Base-by-base conservation (phyloP, 192 early-diverging fungal genomes). In the Pilobolus umbonatus region DNA sequence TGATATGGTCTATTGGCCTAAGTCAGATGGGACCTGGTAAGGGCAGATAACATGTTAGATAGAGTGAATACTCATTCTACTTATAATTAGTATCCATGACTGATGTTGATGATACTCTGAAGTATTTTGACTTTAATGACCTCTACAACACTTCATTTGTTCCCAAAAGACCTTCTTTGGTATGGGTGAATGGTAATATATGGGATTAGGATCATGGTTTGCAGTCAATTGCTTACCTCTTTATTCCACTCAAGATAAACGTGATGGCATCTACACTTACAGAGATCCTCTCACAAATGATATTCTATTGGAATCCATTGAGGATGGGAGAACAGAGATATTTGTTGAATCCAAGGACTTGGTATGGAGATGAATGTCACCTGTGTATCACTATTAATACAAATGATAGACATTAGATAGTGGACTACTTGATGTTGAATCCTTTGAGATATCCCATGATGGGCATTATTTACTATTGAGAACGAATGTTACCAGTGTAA, bases 381-480 rank as follows among this genome's bases (percentile, higher is more conserved):
- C 19, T 53, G 43, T 31, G 17, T 42, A 43, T 45, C 15, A 32
- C 12, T 51, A 31, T 36, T 36, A 36, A 39, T 11, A 29, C 22
- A 44, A 30, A 25, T 42, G 24, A 31, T 65, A 54, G 53, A 7
- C 29, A 36, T 21, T 57, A 14, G 43, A 55, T 4, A 24, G 48
- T 21, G 19, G 51, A 1, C 35, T 46, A 15, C 17, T 73, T 28
- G 43, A 57, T 0, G 30, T 61, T 45, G 77, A 78, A 57, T 57
- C 61, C 24, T 87, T 79, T 65, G 73, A 71, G 9, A 76, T 92
- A n/a, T 96, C 93, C 4, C 71, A 84, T 24, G 91, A 94, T 64
- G 77, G 84, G 59, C 69, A 88, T 59, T 90, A 87, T 61, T 55
- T 97, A 19, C 76, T 97, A 42, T 68, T 95, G 29, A 80, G 75